Evolutionary conservation across 2,329 filamentous ascomycete genomes (phyloP), one percentile per base, ranked within the genome.

Genomic region (Sporothrix euskadiensis): DNA sequence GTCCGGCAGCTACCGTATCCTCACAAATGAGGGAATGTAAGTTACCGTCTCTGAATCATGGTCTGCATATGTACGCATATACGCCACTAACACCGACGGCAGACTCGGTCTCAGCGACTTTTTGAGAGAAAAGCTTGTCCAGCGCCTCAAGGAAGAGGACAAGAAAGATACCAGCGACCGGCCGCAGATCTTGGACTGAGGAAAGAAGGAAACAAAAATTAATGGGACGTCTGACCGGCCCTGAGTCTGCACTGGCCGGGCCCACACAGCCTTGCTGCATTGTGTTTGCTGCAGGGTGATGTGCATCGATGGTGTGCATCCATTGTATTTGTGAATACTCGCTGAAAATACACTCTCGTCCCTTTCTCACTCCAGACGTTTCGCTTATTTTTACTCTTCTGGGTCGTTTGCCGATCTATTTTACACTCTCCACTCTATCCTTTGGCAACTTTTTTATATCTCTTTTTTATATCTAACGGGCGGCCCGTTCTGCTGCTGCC

Each of bases 21-120:
- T 91, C 70, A 91, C 89, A 0, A 88, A 89, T 70, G 86, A 91
- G 80, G 90, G 90, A 79, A 89, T 91, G 89, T 91, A 80, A 88
- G 89, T 87, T 22, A 19, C 7, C 54, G 14, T 7, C 3, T 5
- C 16, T 14, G 3, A 32, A 0, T 5, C 16, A 2, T 26, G n/a
- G 1, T 7, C 39, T 22, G 6, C 8, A 19, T 54, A 1, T 47
- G 39, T 12, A 3, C 14, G 6, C 5, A n/a, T 10, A n/a, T 12
- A n/a, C 39, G 12, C 61, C 14, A 22, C 26, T 63, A 14, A 71
- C 49, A 30, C 26, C 10, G 5, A 10, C 14, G 30, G 8, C 73
- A 88, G 86, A 71, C 81, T 89, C 47, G 86, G 86, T 2, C 78
- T 89, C 57, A 88, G 85, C 70, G 84, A 87, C 30, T 90, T 86